Evolutionary conservation across 2,329 filamentous ascomycete species (phyloP).

Genomic region (Talaromyces sp.): DNA sequence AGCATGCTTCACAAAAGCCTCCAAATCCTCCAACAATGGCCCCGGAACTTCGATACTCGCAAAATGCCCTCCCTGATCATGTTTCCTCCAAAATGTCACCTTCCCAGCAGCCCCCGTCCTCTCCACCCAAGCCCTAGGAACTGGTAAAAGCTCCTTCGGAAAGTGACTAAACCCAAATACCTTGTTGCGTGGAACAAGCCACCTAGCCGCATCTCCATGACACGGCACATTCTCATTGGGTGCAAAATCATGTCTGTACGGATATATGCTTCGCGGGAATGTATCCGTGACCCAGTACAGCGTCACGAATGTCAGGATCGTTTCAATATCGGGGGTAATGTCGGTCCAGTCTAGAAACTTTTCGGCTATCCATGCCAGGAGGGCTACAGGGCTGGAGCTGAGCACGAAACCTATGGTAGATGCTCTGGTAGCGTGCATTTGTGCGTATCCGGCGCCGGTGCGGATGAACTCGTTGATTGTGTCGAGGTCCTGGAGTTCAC

Average conservation of each 20-base stretch:
- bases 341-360: constrained; percentile 39
- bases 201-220: constrained; percentile 9
- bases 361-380: constrained; percentile 28
- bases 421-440: constrained; percentile 10
- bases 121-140: constrained; percentile 38
- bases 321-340: constrained; percentile 26
- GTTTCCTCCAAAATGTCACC: constrained; percentile 35
- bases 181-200: constrained; percentile 31
- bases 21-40: constrained; percentile 45
- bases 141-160: constrained; percentile 39
- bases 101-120: constrained; percentile 29
- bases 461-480: not conserved
- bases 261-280: constrained; percentile 32
- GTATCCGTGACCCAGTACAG: constrained; percentile 40
- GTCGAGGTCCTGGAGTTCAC: not conserved
- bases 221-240: constrained; percentile 3
- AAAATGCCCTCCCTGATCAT: constrained; percentile 53
- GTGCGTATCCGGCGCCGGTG: constrained; percentile 1
- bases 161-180: constrained; percentile 49
- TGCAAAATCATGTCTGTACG: constrained; percentile 23
- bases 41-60: constrained; percentile 45
- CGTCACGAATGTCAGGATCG: constrained; percentile 34
- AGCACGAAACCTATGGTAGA: constrained; percentile 10
- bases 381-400: constrained; percentile 9
- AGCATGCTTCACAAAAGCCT: constrained; percentile 31